Evolutionary conservation across 495 filamentous ascomycete species (phyloP), one percentile per base, ranked within the genome.

Genomic region (Melanomma pulvis-pyrius): DNA sequence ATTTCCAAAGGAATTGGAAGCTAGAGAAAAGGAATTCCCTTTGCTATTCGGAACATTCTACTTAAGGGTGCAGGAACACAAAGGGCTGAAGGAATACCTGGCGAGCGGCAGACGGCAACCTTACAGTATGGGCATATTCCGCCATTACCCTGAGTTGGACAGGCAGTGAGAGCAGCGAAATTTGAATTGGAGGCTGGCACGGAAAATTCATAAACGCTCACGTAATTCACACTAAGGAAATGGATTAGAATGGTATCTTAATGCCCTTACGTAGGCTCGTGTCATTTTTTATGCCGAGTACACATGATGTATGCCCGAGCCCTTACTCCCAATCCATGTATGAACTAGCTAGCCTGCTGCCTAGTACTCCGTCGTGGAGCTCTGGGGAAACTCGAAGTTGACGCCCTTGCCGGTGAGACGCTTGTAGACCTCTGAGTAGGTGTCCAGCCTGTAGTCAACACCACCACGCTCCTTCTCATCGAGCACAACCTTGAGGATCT

Each of bases 401-500:
- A 98, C 94, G 73, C 84, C 83, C 79, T 93, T 93, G 82, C 94
- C 94, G 49, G 94, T 98, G 77, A 98, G 82, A 64, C 90, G 88
- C 78, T 89, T 89, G 87, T 98, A 98, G 75, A 98, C 94, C 87
- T 97, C 94, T 61, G 90, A 92, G 84, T 97, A 98, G 74, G 94
- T 97, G 81, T 98, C 94, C 71, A 98, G 89, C 79, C 94, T 87
- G 86, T 97, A 96, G 86, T 98, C 94, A 71, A 98, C 92, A 78
- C 91, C 91, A 73, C 93, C 93, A 74, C 92, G 89, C 91, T 98
- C 94, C 92, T 98, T 98, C 88, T 97, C 94, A 80, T 98, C 94
- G 60, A 98, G 86, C 75, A 98, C 87, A 74, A 98, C 89, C 90
- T 98, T 98, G 78, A 96, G 86, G 76, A 93, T 83, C 89, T 98